Percentiles rank a stretch among this genome's conserved stretches.
phyloP scores from a whole-genome alignment of 257 asterid species.

The Pogostemon cablin region DNA sequence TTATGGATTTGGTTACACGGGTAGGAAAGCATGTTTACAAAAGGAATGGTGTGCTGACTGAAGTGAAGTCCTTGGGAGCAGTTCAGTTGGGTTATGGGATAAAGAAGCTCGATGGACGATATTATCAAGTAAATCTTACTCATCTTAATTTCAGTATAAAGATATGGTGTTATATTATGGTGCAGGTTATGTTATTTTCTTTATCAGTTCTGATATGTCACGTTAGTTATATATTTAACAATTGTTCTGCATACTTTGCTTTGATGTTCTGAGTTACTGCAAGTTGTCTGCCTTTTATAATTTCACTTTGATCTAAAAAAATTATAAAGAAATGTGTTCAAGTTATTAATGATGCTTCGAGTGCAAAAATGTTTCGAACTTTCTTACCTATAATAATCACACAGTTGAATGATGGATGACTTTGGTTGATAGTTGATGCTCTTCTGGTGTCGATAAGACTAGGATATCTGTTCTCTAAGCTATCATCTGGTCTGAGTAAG shows the following conservation, averaged over 20 bases:
- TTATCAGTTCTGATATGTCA: not conserved
- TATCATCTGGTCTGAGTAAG: not conserved
- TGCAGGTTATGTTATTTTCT: not conserved
- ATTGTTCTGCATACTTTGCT: not conserved
- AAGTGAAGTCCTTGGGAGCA: conserved; percentile 57
- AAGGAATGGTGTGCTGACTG: conserved; percentile 78
- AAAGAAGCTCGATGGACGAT: conserved; percentile 81
- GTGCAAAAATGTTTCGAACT: too few relatives aligned
- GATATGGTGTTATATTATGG: not conserved
- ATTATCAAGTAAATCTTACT: conserved; percentile 57
- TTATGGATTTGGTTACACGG: conserved; percentile 53
- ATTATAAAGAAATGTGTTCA: not conserved
- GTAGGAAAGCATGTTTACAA: conserved; percentile 69
- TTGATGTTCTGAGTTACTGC: not conserved
- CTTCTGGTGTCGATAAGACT: not conserved
- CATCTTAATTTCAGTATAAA: not conserved
- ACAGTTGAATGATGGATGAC: not conserved
- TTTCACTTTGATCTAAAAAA: not conserved
- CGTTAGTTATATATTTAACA: not conserved
- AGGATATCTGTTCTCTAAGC: not conserved
- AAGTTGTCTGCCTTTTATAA: conserved; percentile 3
- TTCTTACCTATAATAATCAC: too few relatives aligned
- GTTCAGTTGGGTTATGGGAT: conserved; percentile 85
- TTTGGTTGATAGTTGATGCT: not conserved
- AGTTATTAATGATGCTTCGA: not conserved